Evolutionary conservation across 805 yeast genomes (phyloP).

Genomic region (Yamadazyma laniorum): DNA sequence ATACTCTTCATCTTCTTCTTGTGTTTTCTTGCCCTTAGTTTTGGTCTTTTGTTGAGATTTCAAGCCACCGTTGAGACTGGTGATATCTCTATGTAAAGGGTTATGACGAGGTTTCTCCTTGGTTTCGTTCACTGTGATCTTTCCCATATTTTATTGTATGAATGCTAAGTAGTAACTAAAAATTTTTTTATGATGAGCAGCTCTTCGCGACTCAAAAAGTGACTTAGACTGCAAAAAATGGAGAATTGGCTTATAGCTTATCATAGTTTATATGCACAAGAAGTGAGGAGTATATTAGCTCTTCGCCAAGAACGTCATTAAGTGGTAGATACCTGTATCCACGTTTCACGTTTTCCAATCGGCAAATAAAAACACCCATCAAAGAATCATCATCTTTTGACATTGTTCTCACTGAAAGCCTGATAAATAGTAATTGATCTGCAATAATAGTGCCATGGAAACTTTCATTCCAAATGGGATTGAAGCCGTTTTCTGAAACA

Average conservation of each 20-base stretch:
- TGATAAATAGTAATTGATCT: constrained; percentile 53
- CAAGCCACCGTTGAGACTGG: constrained; percentile 71
- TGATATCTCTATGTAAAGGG: constrained; percentile 75
- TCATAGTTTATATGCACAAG: constrained; percentile 29
- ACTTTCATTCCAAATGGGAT: constrained; percentile 74
- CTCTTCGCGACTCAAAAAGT: constrained; percentile 3
- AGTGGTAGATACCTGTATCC: constrained; percentile 86
- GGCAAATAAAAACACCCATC: constrained; percentile 60
- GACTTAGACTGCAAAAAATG: constrained; percentile 6
- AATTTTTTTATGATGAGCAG: constrained; percentile 7
- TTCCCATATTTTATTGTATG: constrained; percentile 52
- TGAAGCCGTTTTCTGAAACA: constrained; percentile 74
- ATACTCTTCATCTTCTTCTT: constrained; percentile 53
- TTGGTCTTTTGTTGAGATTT: constrained; percentile 41
- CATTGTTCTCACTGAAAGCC: constrained; percentile 47
- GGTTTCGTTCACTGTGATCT: constrained; percentile 49
- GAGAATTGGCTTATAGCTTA: background rate
- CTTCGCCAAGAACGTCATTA: constrained; percentile 79
- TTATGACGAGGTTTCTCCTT: constrained; percentile 69
- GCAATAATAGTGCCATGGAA: constrained; percentile 44
- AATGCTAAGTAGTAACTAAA: constrained; percentile 6
- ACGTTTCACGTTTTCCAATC: constrained; percentile 59
- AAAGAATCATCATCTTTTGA: constrained; percentile 25
- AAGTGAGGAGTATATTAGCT: constrained; percentile 50
- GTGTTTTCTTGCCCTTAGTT: constrained; percentile 28